Conservation (phyloP, 495 filamentous ascomycete species). For the Massariosphaeria phaeospora region DNA sequence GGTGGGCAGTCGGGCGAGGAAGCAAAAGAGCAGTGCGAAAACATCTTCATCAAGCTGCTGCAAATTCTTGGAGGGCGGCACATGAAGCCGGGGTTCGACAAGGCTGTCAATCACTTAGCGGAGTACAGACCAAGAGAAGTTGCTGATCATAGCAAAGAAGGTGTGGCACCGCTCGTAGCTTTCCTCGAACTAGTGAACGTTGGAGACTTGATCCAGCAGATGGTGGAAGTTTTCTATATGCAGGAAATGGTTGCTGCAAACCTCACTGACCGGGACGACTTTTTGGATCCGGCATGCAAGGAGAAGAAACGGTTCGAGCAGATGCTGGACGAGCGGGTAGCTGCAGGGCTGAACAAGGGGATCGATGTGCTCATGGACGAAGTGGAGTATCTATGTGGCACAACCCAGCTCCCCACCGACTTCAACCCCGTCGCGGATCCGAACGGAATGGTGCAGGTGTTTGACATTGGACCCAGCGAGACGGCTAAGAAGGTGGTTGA, state of each 20-base stretch:
- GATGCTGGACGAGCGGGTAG: conserved; percentile 96
- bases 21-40: conserved; percentile 83
- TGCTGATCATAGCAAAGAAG: conserved; percentile 60
- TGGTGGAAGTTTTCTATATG: conserved; percentile 98
- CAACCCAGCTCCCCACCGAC: conserved; percentile 77
- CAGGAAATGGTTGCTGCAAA: conserved; percentile 80
- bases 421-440: conserved; percentile 70
- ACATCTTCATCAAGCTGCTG: conserved; percentile 79
- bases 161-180: conserved; percentile 86
- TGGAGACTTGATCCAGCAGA: conserved; percentile 95
- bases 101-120: conserved; percentile 84
- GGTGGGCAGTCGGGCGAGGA: conserved; percentile 75
- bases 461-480: conserved; percentile 75
- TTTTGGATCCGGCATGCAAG: conserved; percentile 81
- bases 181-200: conserved; percentile 98
- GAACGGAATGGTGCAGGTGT: conserved; percentile 38
- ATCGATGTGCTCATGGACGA: conserved; percentile 99
- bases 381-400: conserved; percentile 91
- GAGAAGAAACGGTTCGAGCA: conserved; percentile 99
- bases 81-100: conserved; percentile 84
- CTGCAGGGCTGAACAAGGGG: conserved; percentile 91
- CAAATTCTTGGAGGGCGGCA: conserved; percentile 81
- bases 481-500: conserved; percentile 78
- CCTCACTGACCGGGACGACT: conserved; percentile 88
- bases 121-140: conserved; percentile 88